Evolutionary conservation across 2,329 filamentous ascomycete species (phyloP), one percentile per base, ranked within the genome.

Genomic region (Parascedosporium putredinis): DNA sequence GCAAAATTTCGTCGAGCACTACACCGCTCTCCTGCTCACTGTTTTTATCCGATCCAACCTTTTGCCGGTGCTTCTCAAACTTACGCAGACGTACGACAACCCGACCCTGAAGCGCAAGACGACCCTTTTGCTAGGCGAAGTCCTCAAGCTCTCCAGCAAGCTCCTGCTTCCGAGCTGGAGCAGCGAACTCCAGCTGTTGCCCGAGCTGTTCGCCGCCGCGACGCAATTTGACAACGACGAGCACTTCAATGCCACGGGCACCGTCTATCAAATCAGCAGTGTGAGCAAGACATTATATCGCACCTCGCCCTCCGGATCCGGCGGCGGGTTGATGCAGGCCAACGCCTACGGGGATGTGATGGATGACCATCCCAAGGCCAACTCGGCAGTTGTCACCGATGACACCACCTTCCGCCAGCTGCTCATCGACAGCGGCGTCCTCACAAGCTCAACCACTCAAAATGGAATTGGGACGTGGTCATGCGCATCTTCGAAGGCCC

Each of bases 381-480:
- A 69, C 48, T 65, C 69, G 22, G 66, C 71, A 4, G 56, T 73
- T 2, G 61, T 67, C 2, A 75, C 75, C 43, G 74, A 84, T 54
- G 81, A 84, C 57, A 73, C 76, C 8, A 78, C 78, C 1, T 84
- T 84, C 57, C 74, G 81, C 18, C 79, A 83, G 59, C 66, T 83
- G 2, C 60, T 83, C 24, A 70, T 89, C 16, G 86, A 97, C 53
- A 93, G 88, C 3, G 83, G 88, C 50, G 88, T 98, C 2, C 71
- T 97, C 43, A 87, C 84, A 54, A 93, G 87, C 53, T 88, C 54
- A 96, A 95, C 57, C 95, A 86, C 60, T 74, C 81, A 34, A 98
- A 98, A 64, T 98, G 93, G 93, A 91, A 95, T 62, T 98, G 94
- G 93, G 88, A 95, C 54, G 73, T 95, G 33, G 89, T 98, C 38